phyloP scores from a whole-genome alignment of 306 rosid species.

The Vigna unguiculata region DNA sequence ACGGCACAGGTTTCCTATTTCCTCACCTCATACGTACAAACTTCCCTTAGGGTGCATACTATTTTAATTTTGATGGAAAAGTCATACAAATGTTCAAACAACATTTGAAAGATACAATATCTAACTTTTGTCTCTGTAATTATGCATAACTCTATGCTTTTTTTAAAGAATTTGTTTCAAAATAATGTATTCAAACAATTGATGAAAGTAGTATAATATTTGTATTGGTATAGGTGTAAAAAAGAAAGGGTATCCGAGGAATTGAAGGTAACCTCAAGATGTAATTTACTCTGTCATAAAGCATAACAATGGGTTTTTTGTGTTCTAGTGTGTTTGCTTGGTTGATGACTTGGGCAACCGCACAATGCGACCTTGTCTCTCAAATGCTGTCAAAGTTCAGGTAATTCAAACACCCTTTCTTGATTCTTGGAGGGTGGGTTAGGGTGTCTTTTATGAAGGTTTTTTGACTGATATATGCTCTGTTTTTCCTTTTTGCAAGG shows the following conservation, averaged over 20 bases:
- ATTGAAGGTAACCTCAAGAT: not conserved
- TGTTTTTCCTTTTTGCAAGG: conserved; percentile 51
- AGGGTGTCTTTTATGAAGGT: not conserved
- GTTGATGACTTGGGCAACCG: conserved; percentile 87
- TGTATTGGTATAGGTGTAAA: not conserved
- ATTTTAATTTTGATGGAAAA: not conserved
- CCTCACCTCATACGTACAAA: not conserved
- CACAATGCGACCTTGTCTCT: conserved; percentile 95
- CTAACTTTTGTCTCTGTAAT: not conserved
- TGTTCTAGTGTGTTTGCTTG: conserved; percentile 89
- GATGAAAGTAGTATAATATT: too few relatives aligned
- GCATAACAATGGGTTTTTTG: conserved; percentile 4
- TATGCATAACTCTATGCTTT: too few relatives aligned
- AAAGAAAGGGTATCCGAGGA: not conserved
- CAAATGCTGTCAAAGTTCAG: conserved; percentile 88
- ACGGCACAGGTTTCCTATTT: conserved; percentile 76
- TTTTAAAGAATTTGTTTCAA: not conserved
- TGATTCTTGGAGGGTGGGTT: not conserved
- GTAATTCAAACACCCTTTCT: conserved; percentile 44
- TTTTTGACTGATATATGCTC: not conserved
- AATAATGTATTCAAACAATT: not conserved
- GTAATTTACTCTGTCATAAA: not conserved
- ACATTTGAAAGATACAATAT: too few relatives aligned
- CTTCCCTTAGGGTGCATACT: not conserved
- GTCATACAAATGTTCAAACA: too few relatives aligned